Evolutionary conservation across 2,329 filamentous ascomycete genomes (phyloP).

Genomic region (Arachnomyces sp.): DNA sequence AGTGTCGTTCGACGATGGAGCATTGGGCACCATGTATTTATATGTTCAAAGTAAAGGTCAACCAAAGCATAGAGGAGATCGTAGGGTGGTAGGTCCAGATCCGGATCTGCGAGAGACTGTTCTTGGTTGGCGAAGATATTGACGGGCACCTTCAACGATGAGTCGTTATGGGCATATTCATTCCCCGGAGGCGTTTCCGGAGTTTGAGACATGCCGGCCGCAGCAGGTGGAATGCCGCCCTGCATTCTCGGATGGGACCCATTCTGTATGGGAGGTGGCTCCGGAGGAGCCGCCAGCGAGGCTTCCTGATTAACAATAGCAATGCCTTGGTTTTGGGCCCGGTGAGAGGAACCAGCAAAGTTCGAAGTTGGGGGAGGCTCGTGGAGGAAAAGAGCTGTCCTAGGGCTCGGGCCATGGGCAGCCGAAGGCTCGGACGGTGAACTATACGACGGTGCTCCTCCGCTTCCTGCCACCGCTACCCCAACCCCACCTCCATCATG

Average conservation of each 20-base stretch:
- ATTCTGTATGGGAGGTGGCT: conserved; percentile 25
- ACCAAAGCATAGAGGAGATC: conserved; percentile 65
- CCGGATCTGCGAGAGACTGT: conserved; percentile 41
- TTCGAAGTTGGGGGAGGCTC: conserved; percentile 41
- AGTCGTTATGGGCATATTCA: conserved; percentile 40
- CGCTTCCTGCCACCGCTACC: conserved; percentile 1
- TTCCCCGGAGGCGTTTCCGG: conserved; percentile 17
- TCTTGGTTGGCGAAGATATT: conserved; percentile 45
- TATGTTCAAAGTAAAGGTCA: conserved; percentile 70
- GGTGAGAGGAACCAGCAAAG: conserved; percentile 38
- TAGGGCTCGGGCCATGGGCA: conserved; percentile 48
- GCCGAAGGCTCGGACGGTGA: conserved; percentile 47
- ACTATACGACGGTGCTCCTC: conserved; percentile 23
- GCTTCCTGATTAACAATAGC: conserved; percentile 41
- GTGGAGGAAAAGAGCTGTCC: conserved; percentile 55
- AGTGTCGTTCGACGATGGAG: conserved; percentile 77
- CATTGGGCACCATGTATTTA: conserved; percentile 82
- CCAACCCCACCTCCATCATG: not conserved
- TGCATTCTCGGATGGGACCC: conserved; percentile 17
- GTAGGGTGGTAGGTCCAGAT: conserved; percentile 66
- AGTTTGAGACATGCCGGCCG: conserved; percentile 15
- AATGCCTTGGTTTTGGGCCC: conserved; percentile 35
- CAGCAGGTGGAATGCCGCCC: conserved; percentile 15
- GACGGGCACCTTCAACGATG: conserved; percentile 52
- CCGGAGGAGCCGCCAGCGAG: conserved; percentile 32